phyloP scores from a whole-genome alignment of 2,329 filamentous ascomycete species.

The Alternaria postmessia region DNA sequence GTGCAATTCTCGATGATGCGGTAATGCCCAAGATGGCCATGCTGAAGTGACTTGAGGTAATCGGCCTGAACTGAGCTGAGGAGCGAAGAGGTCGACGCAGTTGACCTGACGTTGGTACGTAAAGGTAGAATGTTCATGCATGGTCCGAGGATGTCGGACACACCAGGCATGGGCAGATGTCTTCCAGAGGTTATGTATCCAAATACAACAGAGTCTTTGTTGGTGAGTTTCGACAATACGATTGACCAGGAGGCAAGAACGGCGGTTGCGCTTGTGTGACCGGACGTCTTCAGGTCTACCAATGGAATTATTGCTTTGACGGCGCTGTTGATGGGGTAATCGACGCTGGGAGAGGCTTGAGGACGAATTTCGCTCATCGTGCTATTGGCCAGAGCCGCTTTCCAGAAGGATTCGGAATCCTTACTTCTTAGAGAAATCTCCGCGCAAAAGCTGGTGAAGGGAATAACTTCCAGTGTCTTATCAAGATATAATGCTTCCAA shows the following conservation, averaged over 20 bases:
- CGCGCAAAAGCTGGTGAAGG: conserved; percentile 4
- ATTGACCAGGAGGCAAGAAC: conserved; percentile 7
- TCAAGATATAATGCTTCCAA: conserved; percentile 1
- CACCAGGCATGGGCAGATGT: conserved; percentile 1
- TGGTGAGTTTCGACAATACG: conserved; percentile 2
- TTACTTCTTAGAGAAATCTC: neutral
- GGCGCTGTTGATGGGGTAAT: neutral
- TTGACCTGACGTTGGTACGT: neutral
- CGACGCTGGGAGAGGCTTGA: neutral
- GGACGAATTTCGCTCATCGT: conserved; percentile 1
- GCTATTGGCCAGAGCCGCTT: neutral
- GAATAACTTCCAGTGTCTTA: neutral
- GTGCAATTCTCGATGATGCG: conserved; percentile 13
- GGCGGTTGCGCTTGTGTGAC: conserved; percentile 6
- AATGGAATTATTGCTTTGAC: conserved; percentile 1
- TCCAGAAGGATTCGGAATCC: conserved; percentile 3
- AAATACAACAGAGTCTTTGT: conserved; percentile 3
- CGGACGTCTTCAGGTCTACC: neutral
- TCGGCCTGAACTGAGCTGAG: conserved; percentile 1
- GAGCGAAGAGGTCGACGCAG: conserved; percentile 1
- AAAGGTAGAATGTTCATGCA: conserved; percentile 12
- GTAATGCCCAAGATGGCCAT: conserved; percentile 7
- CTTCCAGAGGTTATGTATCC: conserved; percentile 8
- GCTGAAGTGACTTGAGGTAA: conserved; percentile 9
- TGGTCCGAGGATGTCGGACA: conserved; percentile 6